These are phyloP conservation scores for Aspergillus novoparasiticus DNA, from an alignment of 2,329 filamentous ascomycete species.

Conservation along the genomic window DNA sequence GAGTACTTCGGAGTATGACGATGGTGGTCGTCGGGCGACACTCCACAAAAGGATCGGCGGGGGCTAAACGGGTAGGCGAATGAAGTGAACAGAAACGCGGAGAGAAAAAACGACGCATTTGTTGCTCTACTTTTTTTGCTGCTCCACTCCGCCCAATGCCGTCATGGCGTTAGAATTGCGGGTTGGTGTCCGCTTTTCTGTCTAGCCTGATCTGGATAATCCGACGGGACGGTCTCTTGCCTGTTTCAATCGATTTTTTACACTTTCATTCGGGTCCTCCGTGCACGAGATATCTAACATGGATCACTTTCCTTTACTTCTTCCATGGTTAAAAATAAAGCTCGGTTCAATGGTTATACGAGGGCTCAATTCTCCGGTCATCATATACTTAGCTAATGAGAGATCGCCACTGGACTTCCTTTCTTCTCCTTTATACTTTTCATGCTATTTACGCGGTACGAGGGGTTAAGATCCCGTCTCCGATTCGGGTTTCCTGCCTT, in stretches of 20 bases:
- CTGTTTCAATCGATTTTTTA: neutral
- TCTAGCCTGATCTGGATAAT: slow-evolving; percentile 23
- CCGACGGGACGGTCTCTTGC: slow-evolving; percentile 13
- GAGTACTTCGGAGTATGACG: slow-evolving; percentile 3
- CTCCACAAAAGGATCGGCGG: slow-evolving; percentile 5
- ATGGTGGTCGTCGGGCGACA: slow-evolving; percentile 4
- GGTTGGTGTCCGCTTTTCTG: neutral
- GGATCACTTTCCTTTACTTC: neutral
- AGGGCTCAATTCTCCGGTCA: neutral
- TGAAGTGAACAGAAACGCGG: slow-evolving; percentile 1
- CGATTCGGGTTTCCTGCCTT: neutral
- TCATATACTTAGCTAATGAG: neutral
- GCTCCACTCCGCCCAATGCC: slow-evolving; percentile 12
- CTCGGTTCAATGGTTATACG: neutral
- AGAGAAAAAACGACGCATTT: slow-evolving; percentile 6
- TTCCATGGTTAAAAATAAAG: neutral
- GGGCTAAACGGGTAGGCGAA: slow-evolving; percentile 5
- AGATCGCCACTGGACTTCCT: neutral
- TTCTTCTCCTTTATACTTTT: neutral
- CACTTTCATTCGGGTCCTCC: neutral
- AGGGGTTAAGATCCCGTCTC: neutral
- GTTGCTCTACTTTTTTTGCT: neutral
- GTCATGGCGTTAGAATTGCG: slow-evolving; percentile 11
- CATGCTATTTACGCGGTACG: neutral
- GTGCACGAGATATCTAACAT: neutral